Conservation (phyloP, 768 basidiomycete genomes). For the Xerocomus spinulosus region DNA sequence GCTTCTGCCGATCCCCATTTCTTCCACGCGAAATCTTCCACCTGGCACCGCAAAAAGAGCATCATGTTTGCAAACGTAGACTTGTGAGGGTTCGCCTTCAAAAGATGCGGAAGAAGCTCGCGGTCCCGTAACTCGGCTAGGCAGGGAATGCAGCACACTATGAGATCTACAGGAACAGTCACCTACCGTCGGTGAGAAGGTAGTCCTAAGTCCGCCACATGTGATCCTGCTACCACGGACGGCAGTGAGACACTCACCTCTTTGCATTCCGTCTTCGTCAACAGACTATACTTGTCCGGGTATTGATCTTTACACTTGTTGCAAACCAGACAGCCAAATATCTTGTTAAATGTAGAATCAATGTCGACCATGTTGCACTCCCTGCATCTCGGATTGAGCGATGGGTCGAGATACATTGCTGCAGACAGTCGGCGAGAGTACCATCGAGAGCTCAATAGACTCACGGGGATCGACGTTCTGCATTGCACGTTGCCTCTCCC, state of each 20-base stretch:
- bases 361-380: slow-evolving; percentile 90
- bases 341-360: slow-evolving; percentile 74
- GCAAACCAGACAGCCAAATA: slow-evolving; percentile 85
- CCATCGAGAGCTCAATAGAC: neutral
- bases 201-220: slow-evolving; percentile 61
- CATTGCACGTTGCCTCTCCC: slow-evolving; percentile 72
- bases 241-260: slow-evolving; percentile 49
- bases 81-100: slow-evolving; percentile 93
- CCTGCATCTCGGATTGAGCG: slow-evolving; percentile 73
- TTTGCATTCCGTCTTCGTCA: slow-evolving; percentile 99
- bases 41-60: slow-evolving; percentile 90
- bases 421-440: neutral
- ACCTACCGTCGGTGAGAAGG: slow-evolving; percentile 85
- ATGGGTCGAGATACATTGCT: slow-evolving; percentile 78
- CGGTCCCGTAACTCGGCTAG: slow-evolving; percentile 92
- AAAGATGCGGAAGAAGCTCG: slow-evolving; percentile 85
- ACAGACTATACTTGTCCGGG: slow-evolving; percentile 88
- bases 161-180: neutral
- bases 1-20: slow-evolving; percentile 97
- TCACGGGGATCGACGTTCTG: slow-evolving; percentile 74
- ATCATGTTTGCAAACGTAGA: slow-evolving; percentile 99
- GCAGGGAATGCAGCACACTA: neutral
- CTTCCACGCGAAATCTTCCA: slow-evolving; percentile 94
- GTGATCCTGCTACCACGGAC: slow-evolving; percentile 1
- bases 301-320: slow-evolving; percentile 84